Evolutionary conservation across 1,284 basidiomycete genomes (phyloP), one percentile per base, ranked within the genome.

Genomic region (Cutaneotrichosporon sp.): DNA sequence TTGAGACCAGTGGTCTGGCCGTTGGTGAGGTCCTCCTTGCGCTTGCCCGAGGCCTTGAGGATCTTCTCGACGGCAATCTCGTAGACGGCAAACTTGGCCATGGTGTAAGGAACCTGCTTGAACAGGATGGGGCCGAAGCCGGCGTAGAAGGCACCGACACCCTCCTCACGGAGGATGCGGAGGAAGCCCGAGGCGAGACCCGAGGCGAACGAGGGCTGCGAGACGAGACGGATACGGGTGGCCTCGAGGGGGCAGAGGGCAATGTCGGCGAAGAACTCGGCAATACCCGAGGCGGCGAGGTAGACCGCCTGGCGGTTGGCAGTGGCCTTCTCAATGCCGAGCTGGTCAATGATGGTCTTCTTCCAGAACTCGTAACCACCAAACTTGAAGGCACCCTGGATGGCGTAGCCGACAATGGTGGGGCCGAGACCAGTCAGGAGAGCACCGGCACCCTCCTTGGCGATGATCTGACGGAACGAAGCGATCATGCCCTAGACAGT

Each of bases 341-440:
- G 84, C 55, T 83, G 66, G 79, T 92, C 90, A 78, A 86, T 86
- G 79, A 91, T 88, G 60, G 77, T 65, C 76, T 94, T 90, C 81
- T 97, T 97, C 86, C 93, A 97, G 72, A 88, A 77, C 78, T 94
- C 91, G 77, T 96, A 94, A 60, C 75, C 87, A 78, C 90, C 90
- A 76, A 90, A 96, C 79, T 97, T 97, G 84, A 92, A 88, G 80
- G 91, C 84, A 70, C 92, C 94, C 78, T 97, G 94, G 64, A 94
- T 81, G 18, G 91, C 88, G 81, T 97, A 97, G 56, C 93, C 93
- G 75, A 94, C 80, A 65, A 90, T 80, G 51, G 90, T 93, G 49
- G 90, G 90, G 44, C 89, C 90, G 72, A 97, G 81, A 68, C 93
- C 94, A 72, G 94, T 97, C 80, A 92, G 87, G 73, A 97, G 84